Percentiles rank a stretch among this genome's conserved stretches.
Conservation (phyloP, 2,329 filamentous ascomycete species). For the Cladosporium sphaerospermum region DNA sequence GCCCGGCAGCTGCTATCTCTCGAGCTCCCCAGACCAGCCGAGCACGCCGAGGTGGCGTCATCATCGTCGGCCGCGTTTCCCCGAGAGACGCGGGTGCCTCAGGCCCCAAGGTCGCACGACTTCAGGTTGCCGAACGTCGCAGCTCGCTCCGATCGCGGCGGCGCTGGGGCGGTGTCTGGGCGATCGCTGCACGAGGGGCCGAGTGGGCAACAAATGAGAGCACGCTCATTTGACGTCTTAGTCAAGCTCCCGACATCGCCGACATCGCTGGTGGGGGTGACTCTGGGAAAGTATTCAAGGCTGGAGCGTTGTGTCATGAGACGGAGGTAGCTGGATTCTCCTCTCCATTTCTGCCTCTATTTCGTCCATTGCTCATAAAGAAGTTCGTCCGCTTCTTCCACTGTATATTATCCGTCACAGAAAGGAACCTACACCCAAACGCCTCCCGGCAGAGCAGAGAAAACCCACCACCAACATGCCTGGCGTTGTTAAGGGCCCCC, state of each 20-base stretch:
- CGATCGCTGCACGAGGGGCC: background rate
- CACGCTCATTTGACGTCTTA: background rate
- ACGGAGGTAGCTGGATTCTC: background rate
- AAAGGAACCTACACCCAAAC: background rate
- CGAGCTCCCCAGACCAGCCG: background rate
- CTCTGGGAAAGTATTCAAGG: background rate
- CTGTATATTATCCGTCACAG: background rate
- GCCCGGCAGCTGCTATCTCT: background rate
- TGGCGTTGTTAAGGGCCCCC: slow-evolving; percentile 27
- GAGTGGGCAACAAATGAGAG: slow-evolving; percentile 5
- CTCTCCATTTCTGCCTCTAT: background rate
- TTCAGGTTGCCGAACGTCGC: background rate
- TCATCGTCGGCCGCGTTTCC: too few species aligned
- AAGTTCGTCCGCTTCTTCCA: background rate
- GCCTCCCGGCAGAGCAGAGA: background rate
- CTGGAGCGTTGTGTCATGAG: background rate
- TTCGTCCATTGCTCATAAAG: background rate
- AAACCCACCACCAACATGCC: slow-evolving; percentile 21
- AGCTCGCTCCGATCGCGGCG: slow-evolving; percentile 5
- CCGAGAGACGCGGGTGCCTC: too few species aligned
- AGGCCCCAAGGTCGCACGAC: too few species aligned
- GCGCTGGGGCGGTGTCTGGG: background rate
- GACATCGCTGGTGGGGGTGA: slow-evolving; percentile 10
- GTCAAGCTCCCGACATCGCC: slow-evolving; percentile 1
- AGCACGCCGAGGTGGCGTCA: background rate